Evolutionary conservation across 768 basidiomycete species (phyloP), one percentile per base, ranked within the genome.

Genomic region (Lactarius evosmus): DNA sequence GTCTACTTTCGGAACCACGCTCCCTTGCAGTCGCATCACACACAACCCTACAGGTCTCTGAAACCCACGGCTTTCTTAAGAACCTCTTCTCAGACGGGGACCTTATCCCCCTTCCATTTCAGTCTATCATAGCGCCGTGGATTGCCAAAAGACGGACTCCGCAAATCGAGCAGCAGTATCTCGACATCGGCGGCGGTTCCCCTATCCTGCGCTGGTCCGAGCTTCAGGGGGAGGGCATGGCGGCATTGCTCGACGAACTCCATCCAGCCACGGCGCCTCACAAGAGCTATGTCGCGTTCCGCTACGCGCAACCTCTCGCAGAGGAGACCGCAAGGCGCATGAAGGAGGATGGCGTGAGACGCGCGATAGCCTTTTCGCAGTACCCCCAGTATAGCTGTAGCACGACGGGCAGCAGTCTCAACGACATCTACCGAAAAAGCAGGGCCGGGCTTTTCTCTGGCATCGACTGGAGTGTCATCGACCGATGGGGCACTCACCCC

Each of bases 301-400:
- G 97, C 63, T 93, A 99, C 74, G 94, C 91, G 29, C 81, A 84
- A 46, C 97, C 95, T 4, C 78, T 98, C 62, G 97, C 95, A 30
- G 86, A 89, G 69, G 86, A 87, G 71, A 88, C 91, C 30, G 83
- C 93, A 12, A 82, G 79, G 60, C 86, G 92, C 74, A 88, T 99
- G 88, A 86, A 85, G 76, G 82, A 78, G 58, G 97, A 98, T 72
- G 94, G 95, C 25, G 93, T 99, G 34, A 88, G 82, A 74, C 80
- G 95, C 66, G 97, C 96, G 0, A 79, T 99, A 30, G 97, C 95
- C 22, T 99, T 99, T 78, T 93, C 93, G 3, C 97, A 99, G 75
- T 99, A 99, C 74, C 97, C 97, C 1, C 97, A 99, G 75, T 99
- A 99, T 75, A 92, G 89, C 71, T 99, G 97, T 75, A 95, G 93